Conservation (phyloP, 225 moss, liverwort and hornwort species). For the Climacium dendroides region DNA sequence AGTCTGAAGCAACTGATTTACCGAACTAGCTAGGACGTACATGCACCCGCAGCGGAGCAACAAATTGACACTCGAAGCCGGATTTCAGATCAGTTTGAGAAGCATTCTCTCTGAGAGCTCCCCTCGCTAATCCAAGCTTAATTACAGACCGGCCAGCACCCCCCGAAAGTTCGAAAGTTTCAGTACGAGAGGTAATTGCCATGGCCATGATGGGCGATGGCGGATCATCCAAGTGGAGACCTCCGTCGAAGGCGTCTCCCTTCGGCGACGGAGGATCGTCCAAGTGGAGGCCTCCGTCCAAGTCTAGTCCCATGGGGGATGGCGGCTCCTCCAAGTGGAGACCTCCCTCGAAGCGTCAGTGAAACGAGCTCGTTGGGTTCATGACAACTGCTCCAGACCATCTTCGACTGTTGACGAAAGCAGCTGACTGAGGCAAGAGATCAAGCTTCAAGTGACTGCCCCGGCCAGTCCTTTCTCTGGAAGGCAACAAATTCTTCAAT, state of each 20-base stretch:
- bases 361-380: not conserved
- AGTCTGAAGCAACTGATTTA: not conserved
- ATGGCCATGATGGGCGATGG: constrained; percentile 4
- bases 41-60: not conserved
- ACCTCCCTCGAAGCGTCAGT: not conserved
- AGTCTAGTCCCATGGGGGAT: not conserved
- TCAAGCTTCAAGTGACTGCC: not conserved
- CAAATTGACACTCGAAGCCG: not conserved
- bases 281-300: not conserved
- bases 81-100: not conserved
- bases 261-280: not conserved
- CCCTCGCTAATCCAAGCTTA: not conserved
- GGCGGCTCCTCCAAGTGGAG: not conserved
- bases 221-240: not conserved
- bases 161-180: not conserved
- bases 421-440: no score
- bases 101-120: not conserved
- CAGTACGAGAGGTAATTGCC: not conserved
- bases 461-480: no score
- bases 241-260: not conserved
- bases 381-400: not conserved
- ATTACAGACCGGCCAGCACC: not conserved
- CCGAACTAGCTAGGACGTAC: no score
- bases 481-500: no score
- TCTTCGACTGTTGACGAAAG: not conserved